Evolutionary conservation across 257 asterid species (phyloP).

Genomic region (Leonotis leonurus): DNA sequence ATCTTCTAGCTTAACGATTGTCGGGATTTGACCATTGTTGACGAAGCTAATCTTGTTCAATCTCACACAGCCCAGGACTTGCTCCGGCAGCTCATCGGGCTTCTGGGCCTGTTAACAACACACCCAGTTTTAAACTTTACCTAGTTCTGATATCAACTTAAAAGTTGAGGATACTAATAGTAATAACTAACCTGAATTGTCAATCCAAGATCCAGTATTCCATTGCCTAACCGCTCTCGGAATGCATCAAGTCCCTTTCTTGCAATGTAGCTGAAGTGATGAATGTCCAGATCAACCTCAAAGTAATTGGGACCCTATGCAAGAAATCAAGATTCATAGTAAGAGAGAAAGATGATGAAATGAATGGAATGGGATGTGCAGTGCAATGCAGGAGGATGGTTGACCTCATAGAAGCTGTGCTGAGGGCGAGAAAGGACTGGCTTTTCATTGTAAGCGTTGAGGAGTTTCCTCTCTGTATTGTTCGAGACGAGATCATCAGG

Average conservation of each 20-base stretch:
- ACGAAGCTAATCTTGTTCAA: constrained; percentile 72
- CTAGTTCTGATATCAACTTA: background rate
- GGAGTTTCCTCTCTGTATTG: constrained; percentile 68
- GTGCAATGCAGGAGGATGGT: background rate
- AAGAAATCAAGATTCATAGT: background rate
- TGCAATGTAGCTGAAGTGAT: constrained; percentile 83
- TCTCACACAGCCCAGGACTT: constrained; percentile 62
- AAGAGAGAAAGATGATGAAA: background rate
- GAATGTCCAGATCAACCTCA: constrained; percentile 89
- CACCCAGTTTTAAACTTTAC: background rate
- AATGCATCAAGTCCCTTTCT: constrained; percentile 87
- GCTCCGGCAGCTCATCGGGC: constrained; percentile 84
- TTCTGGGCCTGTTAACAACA: constrained; percentile 56
- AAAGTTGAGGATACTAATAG: background rate
- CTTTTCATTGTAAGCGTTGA: constrained; percentile 73
- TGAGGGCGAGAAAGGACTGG: constrained; percentile 95
- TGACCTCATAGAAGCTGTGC: constrained; percentile 67
- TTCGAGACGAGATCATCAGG: constrained; percentile 70
- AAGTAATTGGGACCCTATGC: constrained; percentile 72
- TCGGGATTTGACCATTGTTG: constrained; percentile 74
- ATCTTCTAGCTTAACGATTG: constrained; percentile 52
- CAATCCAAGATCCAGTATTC: constrained; percentile 68
- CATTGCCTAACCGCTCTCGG: constrained; percentile 56
- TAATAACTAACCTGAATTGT: constrained; percentile 63
- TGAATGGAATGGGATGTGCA: no score